Conservation (phyloP, 2,329 filamentous ascomycete species). For the Teratosphaeria pseudoeucalypti region DNA sequence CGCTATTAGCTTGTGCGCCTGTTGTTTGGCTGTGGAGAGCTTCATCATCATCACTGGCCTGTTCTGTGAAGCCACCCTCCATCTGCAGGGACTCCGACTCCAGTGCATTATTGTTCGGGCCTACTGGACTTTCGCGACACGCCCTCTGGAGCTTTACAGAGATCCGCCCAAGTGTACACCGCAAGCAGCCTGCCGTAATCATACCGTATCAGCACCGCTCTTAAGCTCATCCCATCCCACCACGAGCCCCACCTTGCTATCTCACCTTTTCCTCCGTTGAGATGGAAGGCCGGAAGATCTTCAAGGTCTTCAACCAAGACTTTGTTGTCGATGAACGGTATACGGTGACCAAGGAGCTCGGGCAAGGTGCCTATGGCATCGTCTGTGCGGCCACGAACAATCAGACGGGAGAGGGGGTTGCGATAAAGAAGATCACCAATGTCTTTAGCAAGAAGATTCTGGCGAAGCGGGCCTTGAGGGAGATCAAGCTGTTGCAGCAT, state of each 20-base stretch:
- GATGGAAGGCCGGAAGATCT: constrained; percentile 65
- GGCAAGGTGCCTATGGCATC: constrained; percentile 96
- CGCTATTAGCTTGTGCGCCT: neutral
- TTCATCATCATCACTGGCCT: neutral
- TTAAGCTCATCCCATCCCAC: neutral
- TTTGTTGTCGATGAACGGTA: constrained; percentile 98
- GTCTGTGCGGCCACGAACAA: constrained; percentile 93
- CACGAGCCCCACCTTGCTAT: neutral
- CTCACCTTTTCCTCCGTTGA: neutral
- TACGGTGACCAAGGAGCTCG: constrained; percentile 96
- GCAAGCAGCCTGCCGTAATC: neutral
- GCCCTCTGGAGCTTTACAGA: neutral
- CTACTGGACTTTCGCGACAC: neutral
- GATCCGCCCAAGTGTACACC: neutral
- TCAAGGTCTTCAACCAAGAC: constrained; percentile 99
- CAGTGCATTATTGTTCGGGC: neutral
- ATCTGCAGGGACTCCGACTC: neutral
- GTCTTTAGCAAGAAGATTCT: constrained; percentile 99
- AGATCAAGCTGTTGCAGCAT: constrained; percentile 98
- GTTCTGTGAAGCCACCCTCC: neutral
- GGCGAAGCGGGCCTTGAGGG: constrained; percentile 90
- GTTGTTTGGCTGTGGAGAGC: neutral
- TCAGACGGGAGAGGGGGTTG: constrained; percentile 83
- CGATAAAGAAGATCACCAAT: constrained; percentile 99
- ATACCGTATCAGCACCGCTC: neutral